Conservation (phyloP, 73 alveolate species). For the Tetrahymena elliotti region DNA sequence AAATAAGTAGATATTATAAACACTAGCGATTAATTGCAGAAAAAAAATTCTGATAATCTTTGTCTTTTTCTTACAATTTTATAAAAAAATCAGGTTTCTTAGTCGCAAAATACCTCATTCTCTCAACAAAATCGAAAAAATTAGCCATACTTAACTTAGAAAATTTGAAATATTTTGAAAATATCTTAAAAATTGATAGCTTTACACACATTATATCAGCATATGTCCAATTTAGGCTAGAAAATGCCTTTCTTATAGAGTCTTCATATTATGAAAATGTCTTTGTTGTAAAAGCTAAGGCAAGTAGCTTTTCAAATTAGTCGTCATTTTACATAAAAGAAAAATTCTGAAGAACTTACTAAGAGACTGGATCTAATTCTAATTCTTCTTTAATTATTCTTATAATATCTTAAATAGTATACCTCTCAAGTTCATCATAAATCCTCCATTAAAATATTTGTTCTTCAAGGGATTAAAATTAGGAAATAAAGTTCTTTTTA, state of each 20-base stretch:
- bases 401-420: neutral
- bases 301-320: neutral
- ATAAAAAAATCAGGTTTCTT: neutral
- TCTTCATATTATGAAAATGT: neutral
- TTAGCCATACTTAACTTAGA: neutral
- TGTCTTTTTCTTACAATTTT: neutral
- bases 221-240: neutral
- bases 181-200: neutral
- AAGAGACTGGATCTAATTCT: neutral
- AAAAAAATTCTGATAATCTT: neutral
- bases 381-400: neutral
- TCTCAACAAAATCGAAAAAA: neutral
- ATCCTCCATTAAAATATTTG: neutral
- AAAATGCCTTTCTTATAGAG: neutral
- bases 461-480: neutral
- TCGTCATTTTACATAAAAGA: neutral
- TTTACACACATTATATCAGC: neutral
- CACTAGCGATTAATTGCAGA: neutral
- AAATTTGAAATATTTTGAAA: neutral
- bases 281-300: neutral
- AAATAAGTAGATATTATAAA: neutral
- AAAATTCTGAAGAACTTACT: neutral
- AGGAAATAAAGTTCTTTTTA: neutral
- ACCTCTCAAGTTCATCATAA: neutral
- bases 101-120: neutral